Evolutionary conservation across 2,329 filamentous ascomycete genomes (phyloP), one percentile per base, ranked within the genome.

Genomic region (Neofusicoccum kwambonambiense): DNA sequence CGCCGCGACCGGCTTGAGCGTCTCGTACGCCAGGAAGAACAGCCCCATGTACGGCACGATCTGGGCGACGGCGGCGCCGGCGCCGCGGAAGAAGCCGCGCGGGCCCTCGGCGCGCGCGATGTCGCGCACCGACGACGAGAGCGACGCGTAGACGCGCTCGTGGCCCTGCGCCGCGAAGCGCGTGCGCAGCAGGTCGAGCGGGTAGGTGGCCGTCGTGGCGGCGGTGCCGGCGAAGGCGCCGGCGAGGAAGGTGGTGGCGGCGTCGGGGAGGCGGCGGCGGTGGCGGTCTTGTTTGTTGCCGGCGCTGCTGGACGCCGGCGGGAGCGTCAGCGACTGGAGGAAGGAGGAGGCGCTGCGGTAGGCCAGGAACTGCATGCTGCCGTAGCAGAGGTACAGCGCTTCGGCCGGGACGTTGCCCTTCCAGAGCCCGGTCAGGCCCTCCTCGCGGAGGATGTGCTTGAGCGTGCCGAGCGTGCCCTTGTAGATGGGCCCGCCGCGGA

Each of bases 381-480:
- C 90, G 80, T 98, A 99, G 77, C 88, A 89, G 69, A 99, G 84
- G 80, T 99, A 99, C 80, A 99, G 88, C 68, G 95, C 80, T 83
- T 98, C 95, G 60, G 95, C 95, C 44, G 95, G 93, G 66, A 99
- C 88, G 76, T 99, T 99, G 75, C 95, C 95, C 83, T 98, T 98
- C 95, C 95, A 99, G 69, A 99, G 85, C 35, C 88, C 87, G 3
- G 90, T 89, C 69, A 98, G 75, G 47, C 95, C 95, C 76, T 99
- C 95, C 72, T 93, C 83, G 34, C 81, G 82, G 60, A 94, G 77
- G 72, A 98, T 98, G 67, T 89, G 86, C 65, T 84, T 85, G 74
- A 96, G 82, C 1, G 93, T 96, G 11, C 86, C 84, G 45, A 93
- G 71, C 0, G 92, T 92, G 70, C 92, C 92, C 74, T 89, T 92